Evolutionary conservation across 2,329 filamentous ascomycete species (phyloP).

Genomic region (Epichloe typhina): DNA sequence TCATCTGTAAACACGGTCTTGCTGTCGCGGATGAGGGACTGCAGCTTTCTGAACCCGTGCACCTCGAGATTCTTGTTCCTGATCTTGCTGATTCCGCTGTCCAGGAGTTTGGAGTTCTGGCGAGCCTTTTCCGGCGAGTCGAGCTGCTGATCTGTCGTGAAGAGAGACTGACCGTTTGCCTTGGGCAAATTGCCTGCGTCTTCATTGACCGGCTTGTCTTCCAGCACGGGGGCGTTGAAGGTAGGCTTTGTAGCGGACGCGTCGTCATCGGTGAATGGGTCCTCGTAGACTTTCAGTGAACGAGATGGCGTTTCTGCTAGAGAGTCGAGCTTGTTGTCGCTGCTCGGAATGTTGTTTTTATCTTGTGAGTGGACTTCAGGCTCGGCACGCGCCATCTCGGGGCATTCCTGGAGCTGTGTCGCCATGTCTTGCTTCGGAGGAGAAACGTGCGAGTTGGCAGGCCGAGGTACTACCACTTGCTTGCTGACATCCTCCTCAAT

Average conservation of each 20-base stretch:
- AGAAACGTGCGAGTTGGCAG: conserved; percentile 25
- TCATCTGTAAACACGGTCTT: conserved; percentile 50
- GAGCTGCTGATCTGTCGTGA: conserved; percentile 9
- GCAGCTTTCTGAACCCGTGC: conserved; percentile 67
- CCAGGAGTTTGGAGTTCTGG: conserved; percentile 49
- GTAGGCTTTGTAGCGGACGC: conserved; percentile 29
- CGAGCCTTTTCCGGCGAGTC: conserved; percentile 35
- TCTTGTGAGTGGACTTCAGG: conserved; percentile 1
- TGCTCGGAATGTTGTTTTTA: background rate
- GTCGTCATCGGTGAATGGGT: conserved; percentile 41
- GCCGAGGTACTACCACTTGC: conserved; percentile 36
- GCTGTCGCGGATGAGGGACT: conserved; percentile 58
- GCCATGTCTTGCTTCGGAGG: conserved; percentile 13
- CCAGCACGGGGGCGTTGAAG: conserved; percentile 38
- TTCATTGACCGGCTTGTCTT: conserved; percentile 48
- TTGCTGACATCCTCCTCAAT: conserved; percentile 41
- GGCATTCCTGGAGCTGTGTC: conserved; percentile 4
- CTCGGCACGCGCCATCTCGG: conserved; percentile 4
- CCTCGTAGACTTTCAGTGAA: conserved; percentile 46
- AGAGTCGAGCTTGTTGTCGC: conserved; percentile 5
- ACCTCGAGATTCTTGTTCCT: conserved; percentile 61
- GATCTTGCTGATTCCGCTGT: conserved; percentile 63
- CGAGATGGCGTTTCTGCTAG: conserved; percentile 19
- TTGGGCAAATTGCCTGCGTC: conserved; percentile 25
- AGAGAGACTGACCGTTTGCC: conserved; percentile 11